A percentile compares a stretch with the other conserved stretches of the same genome.
These are phyloP conservation scores for Candolleomyces efflorescens DNA, from an alignment of 768 basidiomycete species.

Conservation along the genomic window DNA sequence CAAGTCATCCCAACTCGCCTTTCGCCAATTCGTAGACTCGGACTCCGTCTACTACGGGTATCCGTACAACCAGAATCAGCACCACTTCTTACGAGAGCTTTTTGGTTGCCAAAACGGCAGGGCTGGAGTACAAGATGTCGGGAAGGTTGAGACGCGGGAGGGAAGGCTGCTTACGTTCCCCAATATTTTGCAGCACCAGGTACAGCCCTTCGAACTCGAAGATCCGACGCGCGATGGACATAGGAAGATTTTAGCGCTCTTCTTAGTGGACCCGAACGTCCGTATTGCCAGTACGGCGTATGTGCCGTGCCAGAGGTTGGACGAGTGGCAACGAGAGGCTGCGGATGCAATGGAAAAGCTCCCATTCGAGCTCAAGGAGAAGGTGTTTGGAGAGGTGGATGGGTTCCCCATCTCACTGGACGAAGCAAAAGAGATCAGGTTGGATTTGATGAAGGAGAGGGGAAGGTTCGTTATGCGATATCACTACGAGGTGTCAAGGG, in stretches of 20 bases:
- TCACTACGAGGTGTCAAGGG: too few relatives aligned
- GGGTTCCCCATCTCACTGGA: slow-evolving; percentile 23
- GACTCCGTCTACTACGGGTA: not conserved
- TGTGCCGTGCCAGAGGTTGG: slow-evolving; percentile 23
- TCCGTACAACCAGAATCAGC: slow-evolving; percentile 15
- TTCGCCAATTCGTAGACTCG: slow-evolving; percentile 9
- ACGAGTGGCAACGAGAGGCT: slow-evolving; percentile 22
- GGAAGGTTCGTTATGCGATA: slow-evolving; percentile 18
- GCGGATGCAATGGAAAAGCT: slow-evolving; percentile 9
- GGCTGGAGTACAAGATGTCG: slow-evolving; percentile 18
- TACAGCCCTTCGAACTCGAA: slow-evolving; percentile 28
- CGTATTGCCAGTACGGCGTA: slow-evolving; percentile 20
- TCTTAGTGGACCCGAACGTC: slow-evolving; percentile 31
- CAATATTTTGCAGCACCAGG: slow-evolving; percentile 34
- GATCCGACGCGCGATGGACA: slow-evolving; percentile 33
- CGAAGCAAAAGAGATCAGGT: slow-evolving; percentile 25
- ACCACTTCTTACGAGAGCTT: slow-evolving; percentile 17
- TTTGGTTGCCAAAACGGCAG: slow-evolving; percentile 13
- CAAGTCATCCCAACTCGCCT: slow-evolving; percentile 17
- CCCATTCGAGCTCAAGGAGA: slow-evolving; percentile 22
- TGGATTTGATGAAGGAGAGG: slow-evolving; percentile 29
- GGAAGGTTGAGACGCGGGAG: slow-evolving; percentile 22
- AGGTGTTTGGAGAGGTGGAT: slow-evolving; percentile 19
- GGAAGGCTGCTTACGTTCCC: slow-evolving; percentile 31
- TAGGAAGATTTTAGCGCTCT: slow-evolving; percentile 36